Evolutionary conservation across 805 yeast genomes (phyloP), one percentile per base, ranked within the genome.

Genomic region (Candida palmyrensis): DNA sequence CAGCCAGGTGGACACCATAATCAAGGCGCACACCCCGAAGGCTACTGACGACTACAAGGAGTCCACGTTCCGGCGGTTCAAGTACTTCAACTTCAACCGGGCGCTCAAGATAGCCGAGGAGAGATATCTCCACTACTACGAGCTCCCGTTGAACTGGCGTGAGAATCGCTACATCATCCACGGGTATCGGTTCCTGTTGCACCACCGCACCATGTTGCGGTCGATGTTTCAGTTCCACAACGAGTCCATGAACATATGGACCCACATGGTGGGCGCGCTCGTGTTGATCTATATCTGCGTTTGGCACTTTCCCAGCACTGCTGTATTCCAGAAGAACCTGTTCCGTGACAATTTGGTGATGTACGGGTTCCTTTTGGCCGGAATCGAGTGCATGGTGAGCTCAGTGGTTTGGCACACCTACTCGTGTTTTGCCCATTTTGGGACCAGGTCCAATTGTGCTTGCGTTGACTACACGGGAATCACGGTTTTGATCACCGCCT

Each of bases 381-480:
- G 92, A 11, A 51, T 84, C 41, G 75, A 79, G 43, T 92, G 97
- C 55, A 64, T 90, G 37, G 38, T 76, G 6, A 82, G 90, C 27
- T 87, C 96, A 1, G 77, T 80, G 2, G 60, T 81, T 26, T 90
- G 97, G 97, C 98, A 90, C 58, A 84, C 97, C 3, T 89, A 87
- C 58, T 76, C 82, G 38, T 79, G 87, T 40, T 83, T 87, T 42
- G 76, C 90, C 12, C 71, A 71, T 32, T 56, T 82, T 28, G 48
- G 64, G 14, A 54, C 77, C 41, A 73, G 96, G 53, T 70, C 79
- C 43, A 73, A 77, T 33, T 86, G 84, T 59, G 96, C 96, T 0
- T 92, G 98, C 56, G 77, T 89, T 27, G 98, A 90, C 62, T 90
- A 90, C 57, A 82, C 95, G 5, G 98, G 98, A 2, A 90, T 90